Conservation (phyloP, 345 rosid species). For the Luvunga scandens region DNA sequence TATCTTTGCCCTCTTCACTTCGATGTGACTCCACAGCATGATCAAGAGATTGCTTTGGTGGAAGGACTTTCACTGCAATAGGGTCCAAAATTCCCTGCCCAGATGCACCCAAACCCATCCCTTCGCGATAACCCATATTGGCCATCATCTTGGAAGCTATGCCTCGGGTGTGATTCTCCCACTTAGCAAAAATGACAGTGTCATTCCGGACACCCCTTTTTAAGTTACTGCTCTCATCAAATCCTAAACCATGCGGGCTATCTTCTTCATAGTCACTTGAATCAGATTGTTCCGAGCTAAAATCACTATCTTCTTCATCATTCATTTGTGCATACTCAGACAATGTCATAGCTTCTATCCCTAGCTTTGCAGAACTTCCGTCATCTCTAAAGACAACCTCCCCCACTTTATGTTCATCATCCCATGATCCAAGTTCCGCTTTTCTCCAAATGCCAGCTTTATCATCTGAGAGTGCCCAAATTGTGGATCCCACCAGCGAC, state of each 20-base stretch:
- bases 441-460: slow-evolving; percentile 63
- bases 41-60: slow-evolving; percentile 79
- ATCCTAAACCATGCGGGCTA: slow-evolving; percentile 60
- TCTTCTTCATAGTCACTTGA: slow-evolving; percentile 67
- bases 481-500: slow-evolving; percentile 76
- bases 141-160: slow-evolving; percentile 98
- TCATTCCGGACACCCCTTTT: slow-evolving; percentile 73
- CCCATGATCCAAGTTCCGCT: slow-evolving; percentile 95
- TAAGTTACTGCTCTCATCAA: slow-evolving; percentile 48
- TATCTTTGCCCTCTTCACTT: slow-evolving; percentile 32
- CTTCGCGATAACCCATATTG: slow-evolving; percentile 89
- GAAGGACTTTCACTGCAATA: slow-evolving; percentile 75
- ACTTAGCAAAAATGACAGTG: slow-evolving; percentile 75
- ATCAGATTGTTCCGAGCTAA: slow-evolving; percentile 50
- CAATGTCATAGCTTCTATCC: slow-evolving; percentile 50
- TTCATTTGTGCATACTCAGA: slow-evolving; percentile 58
- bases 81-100: slow-evolving; percentile 93
- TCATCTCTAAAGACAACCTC: slow-evolving; percentile 69
- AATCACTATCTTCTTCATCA: slow-evolving; percentile 61
- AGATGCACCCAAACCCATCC: slow-evolving; percentile 86
- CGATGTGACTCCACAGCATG: slow-evolving; percentile 58
- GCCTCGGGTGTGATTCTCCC: slow-evolving; percentile 98
- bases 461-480: slow-evolving; percentile 69
- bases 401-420: slow-evolving; percentile 56
- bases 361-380: slow-evolving; percentile 64